These are phyloP conservation scores for Colletotrichum sublineola DNA, from an alignment of 2,329 filamentous ascomycete genomes.

Conservation along the genomic window DNA sequence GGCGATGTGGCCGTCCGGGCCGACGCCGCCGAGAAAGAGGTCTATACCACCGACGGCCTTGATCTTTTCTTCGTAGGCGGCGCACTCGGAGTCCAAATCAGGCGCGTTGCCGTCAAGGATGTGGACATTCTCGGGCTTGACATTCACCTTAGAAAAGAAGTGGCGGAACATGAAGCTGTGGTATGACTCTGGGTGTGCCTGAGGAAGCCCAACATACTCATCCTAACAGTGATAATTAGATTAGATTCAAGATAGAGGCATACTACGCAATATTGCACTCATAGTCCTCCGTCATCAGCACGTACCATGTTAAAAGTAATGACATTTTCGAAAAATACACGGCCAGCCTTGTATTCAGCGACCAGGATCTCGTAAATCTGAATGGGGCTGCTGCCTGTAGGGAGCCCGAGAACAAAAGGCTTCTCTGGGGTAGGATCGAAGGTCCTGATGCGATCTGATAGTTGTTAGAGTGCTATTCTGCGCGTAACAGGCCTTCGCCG, in stretches of 20 bases:
- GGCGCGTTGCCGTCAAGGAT: slow-evolving; percentile 80
- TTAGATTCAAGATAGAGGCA: not conserved
- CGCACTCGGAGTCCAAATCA: slow-evolving; percentile 77
- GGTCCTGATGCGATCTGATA: slow-evolving; percentile 56
- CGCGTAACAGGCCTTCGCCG: not conserved
- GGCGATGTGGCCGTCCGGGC: slow-evolving; percentile 83
- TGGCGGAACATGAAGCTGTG: slow-evolving; percentile 88
- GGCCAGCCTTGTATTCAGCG: slow-evolving; percentile 68
- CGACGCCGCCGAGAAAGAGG: slow-evolving; percentile 82
- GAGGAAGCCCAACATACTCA: slow-evolving; percentile 80
- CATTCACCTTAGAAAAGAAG: slow-evolving; percentile 82
- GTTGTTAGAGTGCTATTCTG: not conserved
- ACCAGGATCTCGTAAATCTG: slow-evolving; percentile 68
- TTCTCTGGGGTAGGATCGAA: slow-evolving; percentile 44
- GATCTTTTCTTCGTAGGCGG: slow-evolving; percentile 80
- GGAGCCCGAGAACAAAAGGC: slow-evolving; percentile 45
- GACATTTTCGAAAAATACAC: slow-evolving; percentile 68
- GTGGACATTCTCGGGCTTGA: slow-evolving; percentile 77
- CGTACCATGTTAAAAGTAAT: slow-evolving; percentile 81
- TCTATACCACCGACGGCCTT: slow-evolving; percentile 78
- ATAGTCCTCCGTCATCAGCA: fast-evolving
- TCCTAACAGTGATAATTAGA: slow-evolving; percentile 63
- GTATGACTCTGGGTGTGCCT: slow-evolving; percentile 82
- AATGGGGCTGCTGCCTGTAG: slow-evolving; percentile 45
- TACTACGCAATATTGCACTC: fast-evolving